phyloP scores from a whole-genome alignment of 23 red algal genomes.

The Gracilariopsis chorda region DNA sequence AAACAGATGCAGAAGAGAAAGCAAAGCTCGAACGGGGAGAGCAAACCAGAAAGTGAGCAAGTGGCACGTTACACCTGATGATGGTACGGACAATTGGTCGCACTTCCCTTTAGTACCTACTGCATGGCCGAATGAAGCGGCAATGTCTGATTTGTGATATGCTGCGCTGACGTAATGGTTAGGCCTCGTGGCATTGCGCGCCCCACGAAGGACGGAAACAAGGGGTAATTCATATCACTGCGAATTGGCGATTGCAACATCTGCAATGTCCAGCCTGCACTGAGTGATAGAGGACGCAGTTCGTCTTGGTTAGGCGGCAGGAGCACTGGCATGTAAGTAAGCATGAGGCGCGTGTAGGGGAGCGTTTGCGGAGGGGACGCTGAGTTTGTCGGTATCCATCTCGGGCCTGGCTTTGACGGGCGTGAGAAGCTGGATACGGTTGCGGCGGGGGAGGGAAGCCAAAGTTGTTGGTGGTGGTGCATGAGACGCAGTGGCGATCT shows the following conservation, averaged over 20 bases:
- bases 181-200: neutral
- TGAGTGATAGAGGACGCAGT: neutral
- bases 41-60: too few species aligned
- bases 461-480: too few species aligned
- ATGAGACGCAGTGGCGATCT: too few species aligned
- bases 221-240: neutral
- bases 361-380: neutral
- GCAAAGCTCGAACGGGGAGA: neutral
- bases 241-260: constrained; percentile 24
- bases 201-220: constrained; percentile 6
- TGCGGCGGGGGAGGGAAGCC: neutral
- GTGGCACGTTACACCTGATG: too few species aligned
- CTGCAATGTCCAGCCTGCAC: constrained; percentile 14
- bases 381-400: neutral
- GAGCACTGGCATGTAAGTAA: neutral
- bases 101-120: too few species aligned
- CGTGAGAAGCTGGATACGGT: neutral
- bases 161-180: neutral
- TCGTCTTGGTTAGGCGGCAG: constrained; percentile 18
- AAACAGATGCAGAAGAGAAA: neutral
- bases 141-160: neutral
- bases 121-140: neutral
- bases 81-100: too few species aligned
- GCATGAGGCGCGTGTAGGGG: neutral
- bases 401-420: neutral